These are phyloP conservation scores for Pseudoneurospora amorphoporcata DNA, from an alignment of 495 filamentous ascomycete species.

Conservation along the genomic window DNA sequence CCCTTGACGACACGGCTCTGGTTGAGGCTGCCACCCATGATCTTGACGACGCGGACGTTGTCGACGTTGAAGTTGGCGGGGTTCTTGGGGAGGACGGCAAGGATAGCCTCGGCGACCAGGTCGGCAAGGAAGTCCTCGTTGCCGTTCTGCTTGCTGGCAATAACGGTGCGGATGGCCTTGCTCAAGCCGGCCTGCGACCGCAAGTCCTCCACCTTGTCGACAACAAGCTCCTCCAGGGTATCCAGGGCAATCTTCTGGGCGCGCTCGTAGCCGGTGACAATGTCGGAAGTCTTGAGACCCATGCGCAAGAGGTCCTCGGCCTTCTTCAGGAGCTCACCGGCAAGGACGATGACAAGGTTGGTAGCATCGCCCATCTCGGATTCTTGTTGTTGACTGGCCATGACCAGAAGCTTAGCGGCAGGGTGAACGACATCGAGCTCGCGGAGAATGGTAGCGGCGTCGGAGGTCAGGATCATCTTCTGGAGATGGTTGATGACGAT, in stretches of 20 bases:
- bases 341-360: slow-evolving; percentile 92
- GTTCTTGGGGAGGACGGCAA: slow-evolving; percentile 93
- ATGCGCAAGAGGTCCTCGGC: slow-evolving; percentile 91
- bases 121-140: slow-evolving; percentile 77
- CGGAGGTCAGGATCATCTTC: slow-evolving; percentile 98
- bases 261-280: slow-evolving; percentile 90
- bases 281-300: slow-evolving; percentile 94
- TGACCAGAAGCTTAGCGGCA: slow-evolving; percentile 95
- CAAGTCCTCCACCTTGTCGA: slow-evolving; percentile 83
- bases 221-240: slow-evolving; percentile 73
- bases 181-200: slow-evolving; percentile 67
- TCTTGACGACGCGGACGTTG: slow-evolving; percentile 98
- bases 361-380: slow-evolving; percentile 98
- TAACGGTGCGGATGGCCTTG: slow-evolving; percentile 92
- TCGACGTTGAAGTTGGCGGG: slow-evolving; percentile 99
- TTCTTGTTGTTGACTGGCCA: slow-evolving; percentile 98
- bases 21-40: slow-evolving; percentile 93
- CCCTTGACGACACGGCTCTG: slow-evolving; percentile 93
- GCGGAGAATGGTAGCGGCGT: slow-evolving; percentile 92
- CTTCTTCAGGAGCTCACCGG: slow-evolving; percentile 93
- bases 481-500: slow-evolving; percentile 99
- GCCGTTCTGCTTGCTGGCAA: slow-evolving; percentile 93
- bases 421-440: slow-evolving; percentile 98
- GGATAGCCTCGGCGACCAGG: slow-evolving; percentile 85
- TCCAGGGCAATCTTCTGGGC: slow-evolving; percentile 81